phyloP scores from a whole-genome alignment of 495 filamentous ascomycete genomes.

The Jackrogersella multiformis region DNA sequence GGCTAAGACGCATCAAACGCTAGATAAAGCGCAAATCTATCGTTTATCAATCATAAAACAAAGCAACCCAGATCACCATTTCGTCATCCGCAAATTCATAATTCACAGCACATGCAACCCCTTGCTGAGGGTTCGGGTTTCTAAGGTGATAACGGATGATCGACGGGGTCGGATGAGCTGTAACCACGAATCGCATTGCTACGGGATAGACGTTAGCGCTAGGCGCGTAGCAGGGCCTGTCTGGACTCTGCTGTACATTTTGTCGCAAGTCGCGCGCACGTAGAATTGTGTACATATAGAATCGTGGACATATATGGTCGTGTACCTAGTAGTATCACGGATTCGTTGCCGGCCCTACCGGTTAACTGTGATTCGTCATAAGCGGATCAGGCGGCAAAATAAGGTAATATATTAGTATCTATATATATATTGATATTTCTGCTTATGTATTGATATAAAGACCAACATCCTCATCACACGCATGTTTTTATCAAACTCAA shows the following conservation, averaged over 20 bases:
- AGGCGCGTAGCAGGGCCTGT: constrained; percentile 11
- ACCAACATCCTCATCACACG: background rate
- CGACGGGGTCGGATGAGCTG: constrained; percentile 16
- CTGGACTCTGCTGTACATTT: constrained; percentile 7
- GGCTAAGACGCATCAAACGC: background rate
- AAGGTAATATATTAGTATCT: no score
- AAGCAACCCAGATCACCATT: background rate
- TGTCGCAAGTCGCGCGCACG: constrained; percentile 6
- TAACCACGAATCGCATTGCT: constrained; percentile 17
- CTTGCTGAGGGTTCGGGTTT: background rate
- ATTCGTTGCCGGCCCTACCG: background rate
- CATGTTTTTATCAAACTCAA: constrained; percentile 6
- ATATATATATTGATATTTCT: no score
- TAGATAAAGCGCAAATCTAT: constrained; percentile 13
- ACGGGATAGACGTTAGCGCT: constrained; percentile 12
- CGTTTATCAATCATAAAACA: constrained; percentile 9
- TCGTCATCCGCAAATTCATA: constrained; percentile 4
- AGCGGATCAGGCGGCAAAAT: background rate
- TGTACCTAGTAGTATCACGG: constrained; percentile 13
- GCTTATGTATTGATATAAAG: background rate
- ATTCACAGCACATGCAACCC: background rate
- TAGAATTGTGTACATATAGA: no score
- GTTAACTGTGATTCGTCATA: background rate
- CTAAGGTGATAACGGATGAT: constrained; percentile 18
- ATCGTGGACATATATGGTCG: background rate